These are phyloP conservation scores for Cyamopsis tetragonoloba DNA, from an alignment of 306 rosid genomes.

Conservation along the genomic window DNA sequence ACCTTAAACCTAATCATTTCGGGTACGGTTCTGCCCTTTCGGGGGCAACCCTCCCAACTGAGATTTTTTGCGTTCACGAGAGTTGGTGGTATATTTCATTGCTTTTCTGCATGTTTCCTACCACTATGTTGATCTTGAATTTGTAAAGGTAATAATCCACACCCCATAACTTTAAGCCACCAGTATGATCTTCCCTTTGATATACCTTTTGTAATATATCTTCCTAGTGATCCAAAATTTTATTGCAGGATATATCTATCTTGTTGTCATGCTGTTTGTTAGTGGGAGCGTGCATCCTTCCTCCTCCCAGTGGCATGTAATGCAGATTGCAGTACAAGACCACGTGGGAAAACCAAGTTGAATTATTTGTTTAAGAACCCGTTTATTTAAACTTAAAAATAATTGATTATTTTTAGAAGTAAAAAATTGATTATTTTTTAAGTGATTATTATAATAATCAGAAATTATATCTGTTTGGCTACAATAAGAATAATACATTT, in stretches of 20 bases:
- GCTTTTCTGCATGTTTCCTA: background rate
- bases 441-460: no score
- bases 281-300: background rate
- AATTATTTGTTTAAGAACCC: no score
- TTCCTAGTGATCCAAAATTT: background rate
- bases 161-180: background rate
- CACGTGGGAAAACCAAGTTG: no score
- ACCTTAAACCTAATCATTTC: no score
- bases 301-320: background rate
- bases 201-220: background rate
- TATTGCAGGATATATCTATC: background rate
- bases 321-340: background rate
- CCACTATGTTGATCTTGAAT: background rate
- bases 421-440: no score
- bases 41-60: no score
- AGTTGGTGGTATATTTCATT: background rate
- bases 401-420: no score
- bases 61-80: no score
- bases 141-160: constrained; percentile 3
- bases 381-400: no score
- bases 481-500: no score
- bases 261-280: background rate
- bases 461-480: no score
- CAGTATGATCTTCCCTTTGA: background rate
- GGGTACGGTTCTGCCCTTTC: no score